These are phyloP conservation scores for Chytriomyces sp. DNA, from an alignment of 192 early-diverging fungal species.

Conservation along the genomic window DNA sequence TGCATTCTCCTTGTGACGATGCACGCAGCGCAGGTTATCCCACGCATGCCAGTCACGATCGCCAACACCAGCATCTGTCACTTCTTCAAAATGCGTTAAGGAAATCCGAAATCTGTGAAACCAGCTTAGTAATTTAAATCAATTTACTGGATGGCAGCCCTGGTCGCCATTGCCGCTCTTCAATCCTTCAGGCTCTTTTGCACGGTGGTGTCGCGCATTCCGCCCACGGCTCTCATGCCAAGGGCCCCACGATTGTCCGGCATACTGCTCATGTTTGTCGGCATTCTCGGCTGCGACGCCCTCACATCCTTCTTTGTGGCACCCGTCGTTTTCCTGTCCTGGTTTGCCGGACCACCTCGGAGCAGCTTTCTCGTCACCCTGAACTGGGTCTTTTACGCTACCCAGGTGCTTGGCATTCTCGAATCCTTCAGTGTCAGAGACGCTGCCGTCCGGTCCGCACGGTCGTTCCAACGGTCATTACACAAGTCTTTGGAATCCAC, in stretches of 20 bases:
- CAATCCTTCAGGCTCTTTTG: background rate
- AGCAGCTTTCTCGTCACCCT: background rate
- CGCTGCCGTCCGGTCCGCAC: background rate
- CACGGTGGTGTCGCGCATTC: background rate
- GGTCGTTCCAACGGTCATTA: constrained; percentile 1
- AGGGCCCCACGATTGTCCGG: constrained; percentile 1
- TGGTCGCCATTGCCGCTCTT: background rate
- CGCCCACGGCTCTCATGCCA: background rate
- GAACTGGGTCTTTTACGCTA: background rate
- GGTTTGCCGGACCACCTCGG: background rate
- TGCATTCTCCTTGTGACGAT: no score
- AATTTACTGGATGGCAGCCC: no score
- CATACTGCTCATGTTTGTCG: constrained; percentile 1
- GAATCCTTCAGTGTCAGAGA: constrained; percentile 7
- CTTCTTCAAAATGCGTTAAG: no score
- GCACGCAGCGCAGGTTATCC: no score
- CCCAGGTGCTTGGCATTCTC: background rate
- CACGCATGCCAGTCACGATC: no score
- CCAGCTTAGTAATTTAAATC: no score
- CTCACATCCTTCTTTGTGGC: background rate
- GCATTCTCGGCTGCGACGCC: constrained; percentile 2
- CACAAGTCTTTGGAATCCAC: background rate
- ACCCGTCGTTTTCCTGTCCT: background rate
- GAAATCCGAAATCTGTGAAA: no score
- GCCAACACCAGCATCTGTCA: no score